Percentiles rank a stretch among this genome's conserved stretches.
Conservation (phyloP, 257 asterid genomes). For the Petunia secreta region DNA sequence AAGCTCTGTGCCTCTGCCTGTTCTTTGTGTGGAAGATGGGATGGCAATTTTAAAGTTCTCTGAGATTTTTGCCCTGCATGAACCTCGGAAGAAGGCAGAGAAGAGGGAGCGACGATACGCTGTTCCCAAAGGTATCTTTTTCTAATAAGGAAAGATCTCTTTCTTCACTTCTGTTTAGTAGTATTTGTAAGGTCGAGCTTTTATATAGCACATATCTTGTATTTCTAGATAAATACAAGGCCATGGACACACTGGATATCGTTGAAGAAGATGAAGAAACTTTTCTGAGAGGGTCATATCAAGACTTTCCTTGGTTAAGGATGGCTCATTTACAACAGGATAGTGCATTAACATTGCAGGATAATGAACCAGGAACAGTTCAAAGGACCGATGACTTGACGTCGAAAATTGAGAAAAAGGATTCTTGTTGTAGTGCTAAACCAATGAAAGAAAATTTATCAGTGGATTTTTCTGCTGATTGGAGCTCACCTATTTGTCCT, state of each 20-base stretch:
- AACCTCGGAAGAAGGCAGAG: constrained; percentile 61
- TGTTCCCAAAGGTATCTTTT: constrained; percentile 67
- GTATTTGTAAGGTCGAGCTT: neutral
- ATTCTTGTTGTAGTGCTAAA: constrained; percentile 64
- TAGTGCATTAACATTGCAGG: constrained; percentile 36
- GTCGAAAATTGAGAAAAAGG: constrained; percentile 48
- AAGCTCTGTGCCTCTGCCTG: constrained; percentile 73
- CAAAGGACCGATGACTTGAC: constrained; percentile 45
- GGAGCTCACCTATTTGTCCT: constrained; percentile 47
- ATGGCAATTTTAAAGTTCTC: constrained; percentile 82
- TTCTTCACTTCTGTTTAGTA: constrained; percentile 18
- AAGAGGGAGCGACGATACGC: constrained; percentile 68
- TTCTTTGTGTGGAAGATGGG: constrained; percentile 90
- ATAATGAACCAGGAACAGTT: constrained; percentile 51
- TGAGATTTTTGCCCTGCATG: constrained; percentile 84
- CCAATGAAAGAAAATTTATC: constrained; percentile 60
- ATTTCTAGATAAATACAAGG: constrained; percentile 67
- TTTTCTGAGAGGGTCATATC: constrained; percentile 67
- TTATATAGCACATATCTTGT: constrained; percentile 26
- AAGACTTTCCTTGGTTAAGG: constrained; percentile 61
- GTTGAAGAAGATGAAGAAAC: constrained; percentile 95
- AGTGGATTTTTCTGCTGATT: constrained; percentile 43
- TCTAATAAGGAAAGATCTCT: neutral
- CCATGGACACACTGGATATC: constrained; percentile 53
- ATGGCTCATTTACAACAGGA: constrained; percentile 43